Evolutionary conservation across 2,329 filamentous ascomycete species (phyloP).

Genomic region (Talaromyces amestolkiae): DNA sequence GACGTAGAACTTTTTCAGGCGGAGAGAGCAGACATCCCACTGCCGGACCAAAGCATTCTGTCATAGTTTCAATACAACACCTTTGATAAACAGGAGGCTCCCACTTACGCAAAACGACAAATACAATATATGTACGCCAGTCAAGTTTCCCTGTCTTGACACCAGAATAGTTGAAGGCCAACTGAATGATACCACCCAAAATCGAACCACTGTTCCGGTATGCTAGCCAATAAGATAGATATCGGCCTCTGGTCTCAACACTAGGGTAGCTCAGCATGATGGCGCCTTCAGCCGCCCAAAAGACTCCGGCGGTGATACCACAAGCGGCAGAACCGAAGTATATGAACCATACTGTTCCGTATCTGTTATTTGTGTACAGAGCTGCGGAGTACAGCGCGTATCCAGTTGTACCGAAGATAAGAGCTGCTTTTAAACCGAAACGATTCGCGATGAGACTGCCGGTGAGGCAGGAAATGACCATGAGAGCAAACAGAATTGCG

Average conservation of each 20-base stretch:
- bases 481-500: not conserved
- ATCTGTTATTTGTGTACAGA: conserved; percentile 44
- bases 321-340: conserved; percentile 45
- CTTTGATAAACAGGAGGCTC: too few relatives aligned
- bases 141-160: not conserved
- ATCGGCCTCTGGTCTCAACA: not conserved
- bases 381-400: not conserved
- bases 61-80: not conserved
- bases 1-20: not conserved
- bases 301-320: conserved; percentile 48
- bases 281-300: conserved; percentile 51
- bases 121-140: not conserved
- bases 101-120: not conserved
- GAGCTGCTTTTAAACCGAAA: not conserved
- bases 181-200: not conserved
- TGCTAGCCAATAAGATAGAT: not conserved
- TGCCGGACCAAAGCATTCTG: not conserved
- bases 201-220: not conserved
- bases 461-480: not conserved
- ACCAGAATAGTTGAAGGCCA: not conserved
- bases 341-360: conserved; percentile 52
- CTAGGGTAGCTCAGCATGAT: conserved; percentile 45
- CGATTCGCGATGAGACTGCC: conserved; percentile 1
- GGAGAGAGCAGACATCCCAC: not conserved
- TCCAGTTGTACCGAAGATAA: conserved; percentile 1